Evolutionary conservation across 148 eudicot genomes (phyloP).

Genomic region (Amaranthus cruentus): DNA sequence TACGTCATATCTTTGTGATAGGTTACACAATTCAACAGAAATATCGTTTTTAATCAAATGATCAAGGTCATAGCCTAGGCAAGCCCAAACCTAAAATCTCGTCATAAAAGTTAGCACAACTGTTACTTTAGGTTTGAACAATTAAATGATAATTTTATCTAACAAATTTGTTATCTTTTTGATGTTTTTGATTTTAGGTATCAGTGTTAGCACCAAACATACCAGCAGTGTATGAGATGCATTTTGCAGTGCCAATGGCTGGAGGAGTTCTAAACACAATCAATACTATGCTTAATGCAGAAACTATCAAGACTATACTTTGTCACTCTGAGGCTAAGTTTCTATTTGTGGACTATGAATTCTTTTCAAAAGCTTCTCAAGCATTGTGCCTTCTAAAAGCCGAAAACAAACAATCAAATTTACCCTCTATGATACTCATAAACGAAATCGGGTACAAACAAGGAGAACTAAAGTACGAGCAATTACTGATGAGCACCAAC

Average conservation of each 20-base stretch:
- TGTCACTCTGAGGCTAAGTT: conserved; percentile 68
- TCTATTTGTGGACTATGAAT: conserved; percentile 64
- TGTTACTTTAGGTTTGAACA: too few species aligned
- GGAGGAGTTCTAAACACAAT: conserved; percentile 81
- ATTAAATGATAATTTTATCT: too few species aligned
- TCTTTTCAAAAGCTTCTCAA: conserved; percentile 40
- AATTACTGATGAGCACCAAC: neutral
- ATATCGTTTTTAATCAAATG: too few species aligned
- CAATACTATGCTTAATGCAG: conserved; percentile 67
- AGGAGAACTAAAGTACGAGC: neutral
- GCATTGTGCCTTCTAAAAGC: conserved; percentile 44
- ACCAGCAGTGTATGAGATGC: conserved; percentile 90
- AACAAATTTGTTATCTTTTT: neutral
- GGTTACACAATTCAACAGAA: too few species aligned
- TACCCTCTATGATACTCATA: conserved; percentile 50
- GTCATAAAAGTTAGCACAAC: too few species aligned
- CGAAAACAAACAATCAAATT: neutral
- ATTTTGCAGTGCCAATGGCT: conserved; percentile 94
- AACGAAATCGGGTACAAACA: conserved; percentile 48
- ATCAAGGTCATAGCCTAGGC: too few species aligned
- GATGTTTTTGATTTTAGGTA: conserved; percentile 33
- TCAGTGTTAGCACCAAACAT: conserved; percentile 85
- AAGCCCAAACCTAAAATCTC: too few species aligned
- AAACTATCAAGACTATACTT: conserved; percentile 62
- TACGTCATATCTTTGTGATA: too few species aligned